phyloP scores from a whole-genome alignment of 2,329 filamentous ascomycete genomes.

The Penicillium sp. region DNA sequence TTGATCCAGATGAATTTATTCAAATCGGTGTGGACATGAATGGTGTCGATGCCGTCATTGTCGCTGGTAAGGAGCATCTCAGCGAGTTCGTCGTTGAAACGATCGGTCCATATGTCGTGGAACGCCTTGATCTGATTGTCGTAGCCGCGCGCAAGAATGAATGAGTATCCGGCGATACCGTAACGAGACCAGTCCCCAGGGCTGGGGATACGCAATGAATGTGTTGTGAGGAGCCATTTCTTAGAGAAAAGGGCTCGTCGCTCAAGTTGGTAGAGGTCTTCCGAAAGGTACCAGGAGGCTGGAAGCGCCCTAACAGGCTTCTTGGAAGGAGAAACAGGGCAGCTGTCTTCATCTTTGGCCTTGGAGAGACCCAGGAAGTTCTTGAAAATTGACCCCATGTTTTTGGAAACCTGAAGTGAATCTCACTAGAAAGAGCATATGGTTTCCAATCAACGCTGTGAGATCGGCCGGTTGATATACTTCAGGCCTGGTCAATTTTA shows the following conservation, averaged over 20 bases:
- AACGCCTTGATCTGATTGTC: neutral
- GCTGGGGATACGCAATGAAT: conserved; percentile 20
- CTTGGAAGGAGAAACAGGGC: neutral
- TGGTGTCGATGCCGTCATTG: neutral
- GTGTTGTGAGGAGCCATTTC: conserved; percentile 24
- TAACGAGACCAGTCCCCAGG: conserved; percentile 17
- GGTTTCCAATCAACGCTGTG: neutral
- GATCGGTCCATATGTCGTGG: neutral
- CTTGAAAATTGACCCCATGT: neutral
- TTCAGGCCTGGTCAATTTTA: neutral
- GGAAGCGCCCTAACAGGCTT: conserved; percentile 17
- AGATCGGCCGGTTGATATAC: neutral
- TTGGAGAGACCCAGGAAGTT: neutral
- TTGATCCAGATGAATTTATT: neutral
- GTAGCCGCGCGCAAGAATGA: neutral
- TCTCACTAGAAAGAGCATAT: neutral
- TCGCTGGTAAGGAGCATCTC: neutral
- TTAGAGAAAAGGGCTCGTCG: conserved; percentile 28
- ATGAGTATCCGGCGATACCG: neutral
- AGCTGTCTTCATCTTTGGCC: neutral
- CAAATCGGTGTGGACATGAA: neutral
- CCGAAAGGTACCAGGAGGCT: conserved; percentile 28
- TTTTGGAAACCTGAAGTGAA: neutral
- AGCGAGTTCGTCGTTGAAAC: neutral
- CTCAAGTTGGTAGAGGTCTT: conserved; percentile 26